Evolutionary conservation across 768 basidiomycete species (phyloP), one percentile per base, ranked within the genome.

Genomic region (Rubroboletus satanas): DNA sequence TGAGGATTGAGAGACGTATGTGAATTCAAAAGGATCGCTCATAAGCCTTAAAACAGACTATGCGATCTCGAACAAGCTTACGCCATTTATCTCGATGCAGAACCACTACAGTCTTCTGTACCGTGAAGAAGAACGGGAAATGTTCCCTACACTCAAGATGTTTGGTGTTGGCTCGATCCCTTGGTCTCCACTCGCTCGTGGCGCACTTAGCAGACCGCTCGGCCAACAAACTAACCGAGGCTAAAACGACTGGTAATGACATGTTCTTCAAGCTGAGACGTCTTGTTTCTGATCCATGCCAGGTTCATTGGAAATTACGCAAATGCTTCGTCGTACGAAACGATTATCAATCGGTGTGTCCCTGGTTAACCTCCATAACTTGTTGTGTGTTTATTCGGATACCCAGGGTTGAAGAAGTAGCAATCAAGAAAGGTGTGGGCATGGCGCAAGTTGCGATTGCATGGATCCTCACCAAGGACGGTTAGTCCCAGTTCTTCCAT

Each of bases 71-170:
- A 74, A 76, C 59, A 75, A 71, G 39, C 70, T 77, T 33, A 80
- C 78, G 7, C 79, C 77, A 6, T 84, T 85, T 69, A 79, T 83
- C 67, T 79, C 79, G 10, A 84, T 85, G 83, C 83, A 85, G 66
- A 83, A 85, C 66, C 77, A 81, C 56, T 78, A 84, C 63, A 77
- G 65, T 54, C 72, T 82, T 6, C 43, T 81, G 36, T 84, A 84
- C 62, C 77, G 83, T 41, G 84, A 85, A 63, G 83, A 85, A 64
- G 83, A 82, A 62, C 74, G 70, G 26, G 80, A 81, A 62, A 80
- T 81, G 79, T 77, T 82, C 59, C 83, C 83, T n/a, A 72, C 72
- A 4, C 66, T 78, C 41, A 69, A 77, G 61, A 68, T 73, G 62
- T 73, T 75, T 51, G 78, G 78, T 45, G 72, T 76, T 29, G 79